A percentile compares a stretch with the other conserved stretches of the same genome.
Evolutionary conservation across 805 yeast species (phyloP).

Genomic region (Yamadazyma phyllophila): DNA sequence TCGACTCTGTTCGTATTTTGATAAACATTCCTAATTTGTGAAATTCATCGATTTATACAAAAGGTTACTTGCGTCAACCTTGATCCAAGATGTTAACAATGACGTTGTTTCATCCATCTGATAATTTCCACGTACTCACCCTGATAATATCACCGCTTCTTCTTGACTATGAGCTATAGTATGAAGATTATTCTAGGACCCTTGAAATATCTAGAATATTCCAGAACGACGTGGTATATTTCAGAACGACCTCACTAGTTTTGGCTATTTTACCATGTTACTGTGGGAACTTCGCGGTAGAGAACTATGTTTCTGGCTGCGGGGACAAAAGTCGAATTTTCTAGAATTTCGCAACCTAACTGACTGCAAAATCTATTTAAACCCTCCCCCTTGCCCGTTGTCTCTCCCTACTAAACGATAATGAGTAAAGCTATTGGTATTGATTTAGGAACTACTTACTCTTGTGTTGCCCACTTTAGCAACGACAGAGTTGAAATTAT

Average conservation of each 20-base stretch:
- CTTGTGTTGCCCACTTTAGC: conserved; percentile 76
- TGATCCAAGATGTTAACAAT: too few species aligned
- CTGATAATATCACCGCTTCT: too few species aligned
- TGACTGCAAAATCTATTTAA: conserved; percentile 8
- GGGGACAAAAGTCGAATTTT: conserved; percentile 9
- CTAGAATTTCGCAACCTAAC: conserved; percentile 16
- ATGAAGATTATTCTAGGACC: background rate
- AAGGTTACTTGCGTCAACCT: too few species aligned
- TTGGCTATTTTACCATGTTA: background rate
- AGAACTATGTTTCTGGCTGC: background rate
- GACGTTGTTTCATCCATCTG: too few species aligned
- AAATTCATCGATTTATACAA: too few species aligned
- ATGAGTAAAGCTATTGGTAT: conserved; percentile 61
- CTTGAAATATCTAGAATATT: background rate
- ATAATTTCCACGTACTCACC: too few species aligned
- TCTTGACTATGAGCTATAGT: too few species aligned
- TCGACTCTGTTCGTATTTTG: too few species aligned
- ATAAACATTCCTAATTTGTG: too few species aligned
- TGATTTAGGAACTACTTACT: conserved; percentile 96
- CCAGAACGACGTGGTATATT: background rate
- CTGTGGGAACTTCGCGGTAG: background rate
- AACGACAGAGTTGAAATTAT: conserved; percentile 91
- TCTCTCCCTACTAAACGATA: background rate
- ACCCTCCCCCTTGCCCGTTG: background rate
- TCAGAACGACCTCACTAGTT: background rate